A percentile compares a stretch with the other conserved stretches of the same genome.
Evolutionary conservation across 2,329 filamentous ascomycete species (phyloP).

Genomic region (Penicillium hesseltinei): DNA sequence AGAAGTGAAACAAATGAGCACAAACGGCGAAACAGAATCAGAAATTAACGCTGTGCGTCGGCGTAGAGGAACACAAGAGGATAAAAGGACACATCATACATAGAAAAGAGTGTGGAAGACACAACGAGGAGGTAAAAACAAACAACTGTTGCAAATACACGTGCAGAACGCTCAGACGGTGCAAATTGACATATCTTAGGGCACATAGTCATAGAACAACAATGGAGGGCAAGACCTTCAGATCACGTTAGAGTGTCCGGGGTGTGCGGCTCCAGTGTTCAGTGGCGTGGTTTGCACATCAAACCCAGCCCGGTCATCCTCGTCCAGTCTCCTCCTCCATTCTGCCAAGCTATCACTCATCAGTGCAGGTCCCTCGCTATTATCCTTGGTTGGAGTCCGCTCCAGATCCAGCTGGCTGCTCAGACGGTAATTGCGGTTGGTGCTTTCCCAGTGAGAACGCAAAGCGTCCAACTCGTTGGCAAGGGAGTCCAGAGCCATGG

Average conservation of each 20-base stretch:
- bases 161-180: slow-evolving; percentile 22
- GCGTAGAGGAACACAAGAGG: background rate
- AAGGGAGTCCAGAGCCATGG: slow-evolving; percentile 79
- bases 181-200: slow-evolving; percentile 26
- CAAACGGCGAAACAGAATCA: slow-evolving; percentile 3
- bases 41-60: slow-evolving; percentile 18
- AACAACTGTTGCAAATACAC: slow-evolving; percentile 13
- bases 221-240: slow-evolving; percentile 20
- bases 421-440: slow-evolving; percentile 89
- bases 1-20: slow-evolving; percentile 4
- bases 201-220: slow-evolving; percentile 26
- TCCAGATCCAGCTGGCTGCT: slow-evolving; percentile 91
- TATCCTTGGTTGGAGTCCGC: slow-evolving; percentile 49
- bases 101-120: slow-evolving; percentile 10
- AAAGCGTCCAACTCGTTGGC: slow-evolving; percentile 90
- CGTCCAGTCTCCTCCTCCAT: slow-evolving; percentile 76
- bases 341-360: slow-evolving; percentile 72
- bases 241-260: slow-evolving; percentile 35
- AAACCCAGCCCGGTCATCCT: slow-evolving; percentile 46
- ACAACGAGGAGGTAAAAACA: slow-evolving; percentile 2
- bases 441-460: slow-evolving; percentile 89
- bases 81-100: slow-evolving; percentile 17
- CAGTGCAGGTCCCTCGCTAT: slow-evolving; percentile 34
- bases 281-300: slow-evolving; percentile 29
- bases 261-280: slow-evolving; percentile 20